Evolutionary conservation across 2,329 filamentous ascomycete genomes (phyloP).

Genomic region (Trichoderma afroharzianum): DNA sequence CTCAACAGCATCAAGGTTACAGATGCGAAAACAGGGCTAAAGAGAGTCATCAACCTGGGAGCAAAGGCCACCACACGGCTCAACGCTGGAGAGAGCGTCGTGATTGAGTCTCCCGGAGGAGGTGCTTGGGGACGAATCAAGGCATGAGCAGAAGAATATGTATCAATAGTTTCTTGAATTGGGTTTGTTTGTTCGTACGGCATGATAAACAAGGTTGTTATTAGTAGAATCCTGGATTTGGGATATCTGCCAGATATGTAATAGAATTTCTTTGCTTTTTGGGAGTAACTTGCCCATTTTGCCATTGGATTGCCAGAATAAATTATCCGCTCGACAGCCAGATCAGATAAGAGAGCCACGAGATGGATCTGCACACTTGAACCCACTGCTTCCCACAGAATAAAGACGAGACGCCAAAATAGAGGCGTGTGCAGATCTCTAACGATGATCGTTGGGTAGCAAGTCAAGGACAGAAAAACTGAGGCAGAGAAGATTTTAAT

Average conservation of each 20-base stretch:
- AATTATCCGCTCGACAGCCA: not conserved
- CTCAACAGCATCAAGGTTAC: constrained; percentile 46
- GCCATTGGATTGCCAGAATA: not conserved
- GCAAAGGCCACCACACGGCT: constrained; percentile 59
- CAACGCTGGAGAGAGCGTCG: constrained; percentile 56
- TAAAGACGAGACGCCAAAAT: not conserved
- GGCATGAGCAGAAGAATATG: not conserved
- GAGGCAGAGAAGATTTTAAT: no score
- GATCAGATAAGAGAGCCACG: not conserved
- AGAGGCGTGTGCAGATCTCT: not conserved
- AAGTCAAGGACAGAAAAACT: no score
- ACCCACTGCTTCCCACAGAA: not conserved
- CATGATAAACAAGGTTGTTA: not conserved
- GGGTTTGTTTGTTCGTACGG: not conserved
- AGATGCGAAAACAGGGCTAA: constrained; percentile 20
- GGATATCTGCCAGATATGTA: not conserved
- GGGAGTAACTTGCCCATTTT: not conserved
- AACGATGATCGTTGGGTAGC: not conserved
- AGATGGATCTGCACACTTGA: not conserved
- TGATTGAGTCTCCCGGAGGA: constrained; percentile 59
- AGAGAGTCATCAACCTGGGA: constrained; percentile 51
- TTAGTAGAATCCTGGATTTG: not conserved
- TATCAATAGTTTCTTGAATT: not conserved
- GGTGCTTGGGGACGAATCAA: constrained; percentile 53
- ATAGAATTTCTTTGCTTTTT: not conserved